Percentiles rank a stretch among this genome's conserved stretches.
Conservation (phyloP, 345 rosid genomes). For the Aquilaria sinensis region DNA sequence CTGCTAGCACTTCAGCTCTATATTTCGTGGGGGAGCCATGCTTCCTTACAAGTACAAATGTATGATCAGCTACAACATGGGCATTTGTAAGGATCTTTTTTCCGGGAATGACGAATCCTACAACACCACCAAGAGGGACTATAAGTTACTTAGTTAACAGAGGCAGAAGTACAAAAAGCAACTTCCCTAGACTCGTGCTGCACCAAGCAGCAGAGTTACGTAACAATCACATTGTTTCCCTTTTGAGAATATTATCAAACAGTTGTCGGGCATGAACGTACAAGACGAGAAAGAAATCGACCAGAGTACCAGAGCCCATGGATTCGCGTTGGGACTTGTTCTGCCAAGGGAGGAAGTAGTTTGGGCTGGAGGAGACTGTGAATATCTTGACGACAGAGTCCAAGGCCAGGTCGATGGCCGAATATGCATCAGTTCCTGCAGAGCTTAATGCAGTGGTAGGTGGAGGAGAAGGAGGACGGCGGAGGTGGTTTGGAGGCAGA, state of each 20-base stretch:
- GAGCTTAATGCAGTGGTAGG: too few relatives aligned
- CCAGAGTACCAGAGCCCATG: constrained; percentile 56
- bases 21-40: constrained; percentile 75
- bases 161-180: too few relatives aligned
- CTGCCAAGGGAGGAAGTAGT: constrained; percentile 68
- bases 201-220: too few relatives aligned
- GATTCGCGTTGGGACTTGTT: constrained; percentile 72
- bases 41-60: constrained; percentile 79
- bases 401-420: constrained; percentile 41
- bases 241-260: too few relatives aligned
- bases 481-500: too few relatives aligned
- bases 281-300: neutral
- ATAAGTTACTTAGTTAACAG: too few relatives aligned
- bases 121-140: neutral
- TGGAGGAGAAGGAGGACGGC: neutral
- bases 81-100: constrained; percentile 76
- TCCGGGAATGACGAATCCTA: constrained; percentile 61
- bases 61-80: constrained; percentile 82
- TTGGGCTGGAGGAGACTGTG: constrained; percentile 49
- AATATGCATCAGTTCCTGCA: constrained; percentile 22
- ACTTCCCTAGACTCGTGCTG: too few relatives aligned
- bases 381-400: constrained; percentile 72
- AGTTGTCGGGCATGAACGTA: neutral
- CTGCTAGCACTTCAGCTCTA: constrained; percentile 59
- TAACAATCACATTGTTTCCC: too few relatives aligned